A percentile compares a stretch with the other conserved stretches of the same genome.
phyloP scores from a whole-genome alignment of 768 basidiomycete species.

The Rhodotorula kratochvilovae region DNA sequence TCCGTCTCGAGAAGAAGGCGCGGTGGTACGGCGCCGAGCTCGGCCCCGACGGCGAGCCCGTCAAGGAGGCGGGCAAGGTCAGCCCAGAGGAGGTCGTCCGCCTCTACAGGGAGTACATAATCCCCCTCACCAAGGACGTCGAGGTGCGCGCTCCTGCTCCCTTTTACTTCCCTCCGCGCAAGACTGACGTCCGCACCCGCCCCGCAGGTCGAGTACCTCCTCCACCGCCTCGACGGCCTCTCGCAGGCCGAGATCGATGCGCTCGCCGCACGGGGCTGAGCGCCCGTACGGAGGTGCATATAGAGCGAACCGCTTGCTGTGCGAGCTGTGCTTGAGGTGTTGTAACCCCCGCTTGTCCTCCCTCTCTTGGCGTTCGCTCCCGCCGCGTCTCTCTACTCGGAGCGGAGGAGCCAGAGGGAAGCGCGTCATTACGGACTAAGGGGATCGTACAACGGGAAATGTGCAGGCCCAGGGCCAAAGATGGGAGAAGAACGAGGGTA shows the following conservation, averaged over 20 bases:
- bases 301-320: not conserved
- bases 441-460: no score
- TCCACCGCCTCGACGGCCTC: conserved; percentile 79
- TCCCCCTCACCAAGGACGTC: conserved; percentile 94
- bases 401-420: no score
- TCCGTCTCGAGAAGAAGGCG: conserved; percentile 80
- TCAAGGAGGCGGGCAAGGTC: conserved; percentile 53
- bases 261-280: conserved; percentile 1
- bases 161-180: not conserved
- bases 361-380: no score
- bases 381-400: no score
- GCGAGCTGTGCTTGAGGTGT: not conserved
- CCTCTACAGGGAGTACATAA: conserved; percentile 90
- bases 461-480: no score
- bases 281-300: not conserved
- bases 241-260: conserved; percentile 70
- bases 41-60: conserved; percentile 61
- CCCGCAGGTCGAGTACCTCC: conserved; percentile 84
- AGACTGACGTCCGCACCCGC: not conserved
- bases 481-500: no score
- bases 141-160: conserved; percentile 62
- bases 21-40: conserved; percentile 73
- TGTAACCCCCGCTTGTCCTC: not conserved
- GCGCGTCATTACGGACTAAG: no score
- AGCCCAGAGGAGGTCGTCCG: conserved; percentile 89